phyloP scores from a whole-genome alignment of 1,284 basidiomycete species.

The Xerocomus minutiporus region DNA sequence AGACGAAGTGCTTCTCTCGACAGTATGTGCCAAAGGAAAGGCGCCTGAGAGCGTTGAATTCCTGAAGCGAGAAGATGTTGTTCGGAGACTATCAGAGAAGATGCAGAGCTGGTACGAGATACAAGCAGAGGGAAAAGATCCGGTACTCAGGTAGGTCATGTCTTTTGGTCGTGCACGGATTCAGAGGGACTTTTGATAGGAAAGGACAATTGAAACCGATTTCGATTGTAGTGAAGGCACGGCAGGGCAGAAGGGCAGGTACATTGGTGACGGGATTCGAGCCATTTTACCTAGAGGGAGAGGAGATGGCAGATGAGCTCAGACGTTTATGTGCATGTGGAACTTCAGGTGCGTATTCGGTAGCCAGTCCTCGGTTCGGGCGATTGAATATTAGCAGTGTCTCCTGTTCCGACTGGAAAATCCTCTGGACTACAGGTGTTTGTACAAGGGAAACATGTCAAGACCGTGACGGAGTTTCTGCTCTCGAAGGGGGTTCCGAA shows the following conservation, averaged over 20 bases:
- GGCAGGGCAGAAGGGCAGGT: slow-evolving; percentile 72
- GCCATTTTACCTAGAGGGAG: slow-evolving; percentile 62
- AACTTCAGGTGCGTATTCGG: slow-evolving; percentile 54
- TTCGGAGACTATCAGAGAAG: slow-evolving; percentile 48
- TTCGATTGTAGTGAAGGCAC: slow-evolving; percentile 61
- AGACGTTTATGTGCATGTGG: slow-evolving; percentile 72
- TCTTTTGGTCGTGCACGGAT: background rate
- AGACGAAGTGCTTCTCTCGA: slow-evolving; percentile 43
- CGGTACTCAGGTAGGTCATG: slow-evolving; percentile 49
- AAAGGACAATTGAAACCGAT: slow-evolving; percentile 74
- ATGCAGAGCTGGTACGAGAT: slow-evolving; percentile 77
- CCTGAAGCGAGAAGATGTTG: slow-evolving; percentile 67
- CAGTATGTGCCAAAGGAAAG: slow-evolving; percentile 46
- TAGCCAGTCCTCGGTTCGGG: background rate
- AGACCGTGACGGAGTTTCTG: slow-evolving; percentile 62
- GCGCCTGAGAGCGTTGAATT: slow-evolving; percentile 43
- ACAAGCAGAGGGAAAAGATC: slow-evolving; percentile 45
- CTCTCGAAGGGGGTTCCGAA: slow-evolving; percentile 66
- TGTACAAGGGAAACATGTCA: slow-evolving; percentile 78
- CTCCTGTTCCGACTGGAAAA: slow-evolving; percentile 48
- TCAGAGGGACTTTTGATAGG: slow-evolving; percentile 36
- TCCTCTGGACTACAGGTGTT: slow-evolving; percentile 60
- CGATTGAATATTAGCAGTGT: slow-evolving; percentile 39
- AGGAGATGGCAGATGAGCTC: slow-evolving; percentile 77
- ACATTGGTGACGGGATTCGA: slow-evolving; percentile 80